phyloP scores from a whole-genome alignment of 2,329 filamentous ascomycete species.

The Aspergillus tubingensis region DNA sequence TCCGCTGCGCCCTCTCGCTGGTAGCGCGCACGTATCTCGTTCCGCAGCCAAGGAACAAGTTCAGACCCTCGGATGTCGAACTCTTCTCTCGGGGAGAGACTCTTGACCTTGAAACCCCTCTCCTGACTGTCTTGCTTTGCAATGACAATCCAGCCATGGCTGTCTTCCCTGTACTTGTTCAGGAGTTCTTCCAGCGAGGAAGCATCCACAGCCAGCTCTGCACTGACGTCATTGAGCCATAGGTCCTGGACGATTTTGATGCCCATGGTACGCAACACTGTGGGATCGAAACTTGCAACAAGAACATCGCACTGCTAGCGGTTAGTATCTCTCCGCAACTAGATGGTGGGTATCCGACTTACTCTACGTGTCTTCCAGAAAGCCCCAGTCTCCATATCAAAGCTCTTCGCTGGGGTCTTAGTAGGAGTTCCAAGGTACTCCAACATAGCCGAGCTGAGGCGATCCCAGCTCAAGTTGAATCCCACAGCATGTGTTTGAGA shows the following conservation, averaged over 20 bases:
- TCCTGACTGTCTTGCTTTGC: slow-evolving; percentile 69
- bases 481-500: slow-evolving; percentile 81
- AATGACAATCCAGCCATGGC: slow-evolving; percentile 85
- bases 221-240: slow-evolving; percentile 81
- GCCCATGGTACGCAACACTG: slow-evolving; percentile 72
- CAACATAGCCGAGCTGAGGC: slow-evolving; percentile 65
- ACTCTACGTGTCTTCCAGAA: slow-evolving; percentile 66
- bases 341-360: slow-evolving; percentile 35
- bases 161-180: slow-evolving; percentile 67
- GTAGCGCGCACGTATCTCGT: slow-evolving; percentile 79
- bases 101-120: slow-evolving; percentile 72
- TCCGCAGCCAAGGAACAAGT: slow-evolving; percentile 75
- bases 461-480: slow-evolving; percentile 87
- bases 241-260: slow-evolving; percentile 75
- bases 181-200: slow-evolving; percentile 75
- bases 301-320: slow-evolving; percentile 74
- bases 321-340: background rate
- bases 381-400: slow-evolving; percentile 62
- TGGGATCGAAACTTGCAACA: slow-evolving; percentile 81
- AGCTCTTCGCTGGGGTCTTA: slow-evolving; percentile 66
- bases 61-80: slow-evolving; percentile 73
- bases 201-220: slow-evolving; percentile 80
- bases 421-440: slow-evolving; percentile 52
- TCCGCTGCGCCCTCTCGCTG: slow-evolving; percentile 54
- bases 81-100: slow-evolving; percentile 76